Evolutionary conservation across 139 green algal genomes (phyloP).

Genomic region (Cymbomonas tetramitiformis): DNA sequence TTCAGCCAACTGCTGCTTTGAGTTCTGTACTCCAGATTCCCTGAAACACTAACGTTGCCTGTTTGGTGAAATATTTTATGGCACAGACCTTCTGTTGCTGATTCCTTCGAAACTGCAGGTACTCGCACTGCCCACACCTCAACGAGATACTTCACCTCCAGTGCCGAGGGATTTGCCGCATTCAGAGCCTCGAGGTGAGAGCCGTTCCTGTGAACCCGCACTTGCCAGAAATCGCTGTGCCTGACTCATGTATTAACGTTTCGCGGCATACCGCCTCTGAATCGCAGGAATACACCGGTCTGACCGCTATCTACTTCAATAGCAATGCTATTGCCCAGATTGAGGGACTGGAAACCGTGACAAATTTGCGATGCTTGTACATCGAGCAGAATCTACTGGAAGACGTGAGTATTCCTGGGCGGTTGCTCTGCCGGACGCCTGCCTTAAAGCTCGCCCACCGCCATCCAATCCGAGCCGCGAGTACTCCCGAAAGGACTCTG

Average conservation of each 20-base stretch:
- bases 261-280: too few species aligned
- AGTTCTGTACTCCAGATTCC: too few species aligned
- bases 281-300: slow-evolving; percentile 49
- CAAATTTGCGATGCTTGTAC: slow-evolving; percentile 47
- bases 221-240: too few species aligned
- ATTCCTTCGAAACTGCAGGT: too few species aligned
- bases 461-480: too few species aligned
- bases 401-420: slow-evolving; percentile 25
- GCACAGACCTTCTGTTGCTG: too few species aligned
- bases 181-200: slow-evolving; percentile 28
- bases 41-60: too few species aligned
- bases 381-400: slow-evolving; percentile 47
- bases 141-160: slow-evolving; percentile 63
- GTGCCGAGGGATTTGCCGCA: slow-evolving; percentile 49
- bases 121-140: slow-evolving; percentile 41
- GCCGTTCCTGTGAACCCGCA: background rate
- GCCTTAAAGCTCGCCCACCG: too few species aligned
- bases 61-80: too few species aligned
- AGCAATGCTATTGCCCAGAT: slow-evolving; percentile 49
- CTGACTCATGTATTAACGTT: too few species aligned
- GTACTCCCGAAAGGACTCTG: too few species aligned
- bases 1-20: too few species aligned
- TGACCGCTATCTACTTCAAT: slow-evolving; percentile 57
- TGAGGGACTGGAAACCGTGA: slow-evolving; percentile 33
- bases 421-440: slow-evolving; percentile 36